These are phyloP conservation scores for Alternaria novae-zelandiae DNA, from an alignment of 2,329 filamentous ascomycete genomes.

Conservation along the genomic window DNA sequence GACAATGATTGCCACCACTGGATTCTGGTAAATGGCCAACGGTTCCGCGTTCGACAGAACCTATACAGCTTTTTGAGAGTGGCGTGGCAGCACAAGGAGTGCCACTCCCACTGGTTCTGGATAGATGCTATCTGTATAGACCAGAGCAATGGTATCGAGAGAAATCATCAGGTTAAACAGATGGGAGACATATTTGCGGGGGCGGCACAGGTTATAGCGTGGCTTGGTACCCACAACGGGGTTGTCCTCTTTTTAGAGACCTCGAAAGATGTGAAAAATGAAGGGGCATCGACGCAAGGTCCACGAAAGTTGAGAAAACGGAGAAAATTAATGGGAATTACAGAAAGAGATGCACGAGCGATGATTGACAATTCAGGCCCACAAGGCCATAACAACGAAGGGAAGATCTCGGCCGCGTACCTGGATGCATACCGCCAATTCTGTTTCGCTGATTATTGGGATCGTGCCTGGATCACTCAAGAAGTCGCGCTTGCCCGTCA, in stretches of 20 bases:
- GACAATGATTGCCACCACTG: fast-evolving
- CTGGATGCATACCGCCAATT: not conserved
- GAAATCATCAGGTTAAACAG: not conserved
- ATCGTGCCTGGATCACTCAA: not conserved
- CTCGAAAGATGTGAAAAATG: too few species aligned
- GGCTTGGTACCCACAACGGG: not conserved
- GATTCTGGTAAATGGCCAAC: not conserved
- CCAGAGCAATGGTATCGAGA: not conserved
- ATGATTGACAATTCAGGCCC: too few species aligned
- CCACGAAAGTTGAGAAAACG: too few species aligned
- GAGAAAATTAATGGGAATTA: too few species aligned
- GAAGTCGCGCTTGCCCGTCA: not conserved
- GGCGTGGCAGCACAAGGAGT: not conserved
- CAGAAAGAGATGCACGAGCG: too few species aligned
- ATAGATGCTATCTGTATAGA: not conserved
- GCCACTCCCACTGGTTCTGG: not conserved
- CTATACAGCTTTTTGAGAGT: not conserved
- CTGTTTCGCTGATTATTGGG: not conserved
- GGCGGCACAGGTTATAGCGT: not conserved
- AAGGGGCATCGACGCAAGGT: too few species aligned
- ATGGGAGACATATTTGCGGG: not conserved
- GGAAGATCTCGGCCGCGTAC: too few species aligned
- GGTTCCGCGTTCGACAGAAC: not conserved
- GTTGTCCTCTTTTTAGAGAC: not conserved
- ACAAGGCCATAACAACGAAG: too few species aligned